A percentile compares a stretch with the other conserved stretches of the same genome.
Conservation (phyloP, 441 rosid genomes). For the Mallotus repandus region DNA sequence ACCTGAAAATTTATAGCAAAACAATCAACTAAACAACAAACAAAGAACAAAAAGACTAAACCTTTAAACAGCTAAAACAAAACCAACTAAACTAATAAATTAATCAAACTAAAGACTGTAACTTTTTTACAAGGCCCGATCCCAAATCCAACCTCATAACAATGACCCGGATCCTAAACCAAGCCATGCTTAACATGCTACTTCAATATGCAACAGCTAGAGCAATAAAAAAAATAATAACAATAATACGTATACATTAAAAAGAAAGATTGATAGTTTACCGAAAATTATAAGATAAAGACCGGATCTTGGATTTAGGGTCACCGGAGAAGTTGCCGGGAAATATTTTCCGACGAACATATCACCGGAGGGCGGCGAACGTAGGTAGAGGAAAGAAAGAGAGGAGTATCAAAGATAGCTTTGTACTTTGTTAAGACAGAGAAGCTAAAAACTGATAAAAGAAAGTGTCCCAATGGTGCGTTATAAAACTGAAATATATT, state of each 20-base stretch:
- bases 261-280: slow-evolving; percentile 6
- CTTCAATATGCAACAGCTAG: not conserved
- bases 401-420: not conserved
- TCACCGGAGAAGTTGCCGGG: slow-evolving; percentile 17
- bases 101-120: not conserved
- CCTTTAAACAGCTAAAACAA: not conserved
- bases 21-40: slow-evolving; percentile 2
- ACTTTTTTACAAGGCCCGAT: slow-evolving; percentile 3
- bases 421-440: slow-evolving; percentile 15
- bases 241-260: not conserved
- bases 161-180: slow-evolving; percentile 27
- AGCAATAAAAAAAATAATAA: not conserved
- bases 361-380: slow-evolving; percentile 51
- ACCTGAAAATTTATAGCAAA: slow-evolving; percentile 23
- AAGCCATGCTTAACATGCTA: not conserved
- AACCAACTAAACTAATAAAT: slow-evolving; percentile 18
- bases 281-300: slow-evolving; percentile 13
- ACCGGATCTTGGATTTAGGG: slow-evolving; percentile 24
- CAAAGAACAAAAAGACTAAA: not conserved
- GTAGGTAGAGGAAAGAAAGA: slow-evolving; percentile 24
- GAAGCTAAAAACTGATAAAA: slow-evolving; percentile 22
- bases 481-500: slow-evolving; percentile 25
- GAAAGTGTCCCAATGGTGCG: slow-evolving; percentile 1
- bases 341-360: slow-evolving; percentile 27
- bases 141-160: slow-evolving; percentile 15